Evolutionary conservation across 1,284 basidiomycete species (phyloP).

Genomic region (Trametes versicolor): DNA sequence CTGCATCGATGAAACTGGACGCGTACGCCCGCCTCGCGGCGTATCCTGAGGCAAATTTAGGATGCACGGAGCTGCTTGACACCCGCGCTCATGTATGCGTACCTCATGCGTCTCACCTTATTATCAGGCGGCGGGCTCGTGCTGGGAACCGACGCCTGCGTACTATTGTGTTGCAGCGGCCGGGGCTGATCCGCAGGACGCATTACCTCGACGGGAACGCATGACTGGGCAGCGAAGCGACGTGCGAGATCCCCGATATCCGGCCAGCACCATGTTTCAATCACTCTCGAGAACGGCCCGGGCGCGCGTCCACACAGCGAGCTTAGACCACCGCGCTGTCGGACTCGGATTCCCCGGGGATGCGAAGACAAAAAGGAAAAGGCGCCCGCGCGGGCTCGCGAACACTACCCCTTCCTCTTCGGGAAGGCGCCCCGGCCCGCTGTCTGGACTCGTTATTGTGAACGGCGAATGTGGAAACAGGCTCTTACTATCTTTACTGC

Average conservation of each 20-base stretch:
- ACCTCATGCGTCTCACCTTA: constrained; percentile 20
- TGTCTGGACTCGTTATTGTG: constrained; percentile 27
- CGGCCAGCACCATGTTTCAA: background rate
- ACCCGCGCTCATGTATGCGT: constrained; percentile 7
- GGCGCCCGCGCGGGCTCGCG: constrained; percentile 22
- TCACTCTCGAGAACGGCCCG: constrained; percentile 5
- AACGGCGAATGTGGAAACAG: constrained; percentile 14
- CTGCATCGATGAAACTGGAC: constrained; percentile 9
- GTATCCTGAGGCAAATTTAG: constrained; percentile 22
- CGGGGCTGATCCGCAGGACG: constrained; percentile 13
- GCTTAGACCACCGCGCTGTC: constrained; percentile 22
- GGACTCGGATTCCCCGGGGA: constrained; percentile 24
- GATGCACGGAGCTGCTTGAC: constrained; percentile 17
- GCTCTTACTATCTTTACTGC: constrained; percentile 16
- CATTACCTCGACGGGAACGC: constrained; percentile 9
- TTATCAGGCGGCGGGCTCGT: constrained; percentile 11
- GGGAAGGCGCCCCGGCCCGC: constrained; percentile 13
- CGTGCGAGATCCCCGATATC: constrained; percentile 12
- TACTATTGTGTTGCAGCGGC: constrained; percentile 23
- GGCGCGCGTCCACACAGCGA: constrained; percentile 13
- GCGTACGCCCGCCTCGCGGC: constrained; percentile 4
- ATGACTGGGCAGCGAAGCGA: constrained; percentile 5
- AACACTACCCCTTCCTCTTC: constrained; percentile 30
- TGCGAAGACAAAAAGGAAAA: constrained; percentile 29
- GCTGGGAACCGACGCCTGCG: constrained; percentile 4